Percentiles rank a stretch among this genome's conserved stretches.
phyloP scores from a whole-genome alignment of 2,329 filamentous ascomycete species.

The Alternaria brassicicola region DNA sequence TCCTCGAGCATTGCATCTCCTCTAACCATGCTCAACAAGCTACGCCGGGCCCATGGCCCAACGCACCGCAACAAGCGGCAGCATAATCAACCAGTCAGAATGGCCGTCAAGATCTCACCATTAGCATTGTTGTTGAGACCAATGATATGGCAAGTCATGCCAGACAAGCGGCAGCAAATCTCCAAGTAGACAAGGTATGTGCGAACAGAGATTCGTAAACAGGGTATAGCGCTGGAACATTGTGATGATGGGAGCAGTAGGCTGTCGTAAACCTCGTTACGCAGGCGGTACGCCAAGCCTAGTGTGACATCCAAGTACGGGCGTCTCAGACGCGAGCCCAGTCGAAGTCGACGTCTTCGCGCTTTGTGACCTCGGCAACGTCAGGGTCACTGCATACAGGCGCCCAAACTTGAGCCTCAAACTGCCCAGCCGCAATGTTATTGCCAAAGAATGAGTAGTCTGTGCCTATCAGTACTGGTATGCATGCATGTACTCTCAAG shows the following conservation, averaged over 20 bases:
- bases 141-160: not conserved
- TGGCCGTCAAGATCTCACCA: not conserved
- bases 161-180: not conserved
- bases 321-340: slow-evolving; percentile 17
- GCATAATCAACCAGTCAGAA: not conserved
- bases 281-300: not conserved
- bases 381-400: slow-evolving; percentile 37
- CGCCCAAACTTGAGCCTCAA: slow-evolving; percentile 41
- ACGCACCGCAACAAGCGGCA: not conserved
- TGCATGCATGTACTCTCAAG: rapidly evolving
- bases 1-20: not conserved
- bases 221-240: not conserved
- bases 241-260: not conserved
- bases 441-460: slow-evolving; percentile 45
- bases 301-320: not conserved
- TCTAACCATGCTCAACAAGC: not conserved
- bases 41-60: not conserved
- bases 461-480: slow-evolving; percentile 17
- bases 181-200: not conserved
- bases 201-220: not conserved
- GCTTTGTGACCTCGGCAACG: slow-evolving; percentile 20
- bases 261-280: not conserved
- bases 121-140: not conserved
- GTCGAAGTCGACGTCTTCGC: slow-evolving; percentile 23
- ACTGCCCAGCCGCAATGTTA: slow-evolving; percentile 38